These are phyloP conservation scores for Diaporthe citriasiana DNA, from an alignment of 2,329 filamentous ascomycete species.

Conservation along the genomic window DNA sequence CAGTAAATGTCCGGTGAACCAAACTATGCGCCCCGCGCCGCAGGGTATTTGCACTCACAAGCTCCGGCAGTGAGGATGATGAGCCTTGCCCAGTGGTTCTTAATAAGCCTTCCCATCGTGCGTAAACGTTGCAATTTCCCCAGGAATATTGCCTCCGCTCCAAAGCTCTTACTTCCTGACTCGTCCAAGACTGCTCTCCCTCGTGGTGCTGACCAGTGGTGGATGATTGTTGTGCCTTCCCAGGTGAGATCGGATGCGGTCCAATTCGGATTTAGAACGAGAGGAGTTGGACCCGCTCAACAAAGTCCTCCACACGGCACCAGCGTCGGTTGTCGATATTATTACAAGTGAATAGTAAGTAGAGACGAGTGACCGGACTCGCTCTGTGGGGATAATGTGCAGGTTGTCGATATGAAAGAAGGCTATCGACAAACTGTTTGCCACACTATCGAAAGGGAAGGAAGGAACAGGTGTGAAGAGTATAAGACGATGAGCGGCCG, in stretches of 20 bases:
- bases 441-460: slow-evolving; percentile 54
- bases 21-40: background rate
- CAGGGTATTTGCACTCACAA: slow-evolving; percentile 66
- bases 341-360: slow-evolving; percentile 45
- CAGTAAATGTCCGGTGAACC: background rate
- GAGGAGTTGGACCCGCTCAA: slow-evolving; percentile 40
- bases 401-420: slow-evolving; percentile 64
- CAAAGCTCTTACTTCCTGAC: slow-evolving; percentile 40
- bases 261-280: slow-evolving; percentile 43
- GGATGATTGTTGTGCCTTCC: background rate
- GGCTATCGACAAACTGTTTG: slow-evolving; percentile 66
- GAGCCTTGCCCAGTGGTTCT: slow-evolving; percentile 98
- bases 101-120: slow-evolving; percentile 96
- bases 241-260: slow-evolving; percentile 35
- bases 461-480: slow-evolving; percentile 47
- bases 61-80: slow-evolving; percentile 88
- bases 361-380: slow-evolving; percentile 67
- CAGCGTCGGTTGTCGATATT: slow-evolving; percentile 41
- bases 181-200: slow-evolving; percentile 44
- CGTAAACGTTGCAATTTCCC: slow-evolving; percentile 27
- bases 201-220: slow-evolving; percentile 29
- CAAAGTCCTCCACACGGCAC: slow-evolving; percentile 40
- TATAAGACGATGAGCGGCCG: slow-evolving; percentile 43
- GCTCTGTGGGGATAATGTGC: slow-evolving; percentile 55
- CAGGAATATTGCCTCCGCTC: slow-evolving; percentile 32